A percentile compares a stretch with the other conserved stretches of the same genome.
Evolutionary conservation across 1,139 yeast genomes (phyloP).

Genomic region (Zygosaccharomyces pseudobailii): DNA sequence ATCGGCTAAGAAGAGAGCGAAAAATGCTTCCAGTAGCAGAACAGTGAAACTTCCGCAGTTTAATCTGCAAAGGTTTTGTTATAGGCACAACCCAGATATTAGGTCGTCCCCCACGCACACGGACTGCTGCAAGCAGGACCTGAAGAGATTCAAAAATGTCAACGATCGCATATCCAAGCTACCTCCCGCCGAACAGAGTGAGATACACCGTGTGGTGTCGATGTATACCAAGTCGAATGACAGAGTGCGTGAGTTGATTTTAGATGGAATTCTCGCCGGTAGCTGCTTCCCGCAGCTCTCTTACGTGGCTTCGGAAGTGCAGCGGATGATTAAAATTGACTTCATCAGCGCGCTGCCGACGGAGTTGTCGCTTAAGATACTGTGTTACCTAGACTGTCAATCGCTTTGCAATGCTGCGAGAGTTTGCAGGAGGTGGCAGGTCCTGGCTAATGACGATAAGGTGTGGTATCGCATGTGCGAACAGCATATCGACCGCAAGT

Average conservation of each 20-base stretch:
- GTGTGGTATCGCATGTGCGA: slow-evolving; percentile 99
- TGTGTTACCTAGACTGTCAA: slow-evolving; percentile 85
- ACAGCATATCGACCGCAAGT: slow-evolving; percentile 93
- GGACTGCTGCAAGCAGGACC: slow-evolving; percentile 45
- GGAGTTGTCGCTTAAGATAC: slow-evolving; percentile 76
- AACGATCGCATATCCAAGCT: slow-evolving; percentile 66
- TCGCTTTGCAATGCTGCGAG: slow-evolving; percentile 91
- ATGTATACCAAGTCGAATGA: slow-evolving; percentile 44
- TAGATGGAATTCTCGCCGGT: slow-evolving; percentile 80
- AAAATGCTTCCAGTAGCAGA: not conserved
- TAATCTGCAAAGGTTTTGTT: slow-evolving; percentile 55
- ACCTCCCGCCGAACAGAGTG: slow-evolving; percentile 77
- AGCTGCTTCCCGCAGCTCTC: slow-evolving; percentile 95
- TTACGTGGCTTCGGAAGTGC: slow-evolving; percentile 72
- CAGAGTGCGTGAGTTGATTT: slow-evolving; percentile 52
- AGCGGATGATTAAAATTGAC: slow-evolving; percentile 77
- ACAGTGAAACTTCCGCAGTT: slow-evolving; percentile 24
- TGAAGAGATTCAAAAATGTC: slow-evolving; percentile 48
- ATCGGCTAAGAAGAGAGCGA: slow-evolving; percentile 1
- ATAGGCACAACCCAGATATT: slow-evolving; percentile 82
- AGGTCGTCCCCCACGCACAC: slow-evolving; percentile 37
- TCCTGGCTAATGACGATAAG: slow-evolving; percentile 87
- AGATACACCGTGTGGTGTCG: slow-evolving; percentile 49
- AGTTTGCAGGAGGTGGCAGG: slow-evolving; percentile 82
- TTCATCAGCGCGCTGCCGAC: slow-evolving; percentile 80